These are phyloP conservation scores for Boletellus deceptivus DNA, from an alignment of 1,284 basidiomycete genomes.

Conservation along the genomic window DNA sequence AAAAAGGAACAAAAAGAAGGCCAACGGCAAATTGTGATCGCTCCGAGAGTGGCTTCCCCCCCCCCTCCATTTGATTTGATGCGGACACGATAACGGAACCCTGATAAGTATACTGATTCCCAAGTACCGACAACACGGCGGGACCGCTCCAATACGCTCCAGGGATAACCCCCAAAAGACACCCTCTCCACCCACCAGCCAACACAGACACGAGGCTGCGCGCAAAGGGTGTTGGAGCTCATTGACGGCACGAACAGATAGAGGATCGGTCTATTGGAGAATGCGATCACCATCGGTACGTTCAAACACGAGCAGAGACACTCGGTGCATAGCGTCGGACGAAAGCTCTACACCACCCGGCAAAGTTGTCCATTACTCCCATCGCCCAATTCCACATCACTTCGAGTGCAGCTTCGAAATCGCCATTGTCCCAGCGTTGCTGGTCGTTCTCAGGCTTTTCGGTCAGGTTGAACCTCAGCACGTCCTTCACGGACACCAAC, in stretches of 20 bases:
- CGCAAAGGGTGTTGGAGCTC: neutral
- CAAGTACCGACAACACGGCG: neutral
- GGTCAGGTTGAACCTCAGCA: slow-evolving; percentile 76
- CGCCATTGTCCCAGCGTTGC: slow-evolving; percentile 56
- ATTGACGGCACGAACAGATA: too few relatives aligned
- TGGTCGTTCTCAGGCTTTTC: slow-evolving; percentile 55
- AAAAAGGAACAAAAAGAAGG: too few relatives aligned
- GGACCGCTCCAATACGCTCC: neutral
- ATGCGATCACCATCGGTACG: too few relatives aligned
- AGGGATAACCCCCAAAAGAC: too few relatives aligned
- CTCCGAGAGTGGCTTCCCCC: too few relatives aligned
- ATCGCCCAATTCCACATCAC: slow-evolving; percentile 57
- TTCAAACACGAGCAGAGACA: neutral
- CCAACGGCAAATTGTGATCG: too few relatives aligned
- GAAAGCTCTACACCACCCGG: slow-evolving; percentile 25
- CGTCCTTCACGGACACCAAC: slow-evolving; percentile 94
- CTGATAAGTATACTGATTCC: neutral
- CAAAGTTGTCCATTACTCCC: slow-evolving; percentile 11
- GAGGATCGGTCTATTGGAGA: too few relatives aligned
- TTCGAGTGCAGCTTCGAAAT: slow-evolving; percentile 61
- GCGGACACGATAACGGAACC: too few relatives aligned
- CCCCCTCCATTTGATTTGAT: too few relatives aligned
- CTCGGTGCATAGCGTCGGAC: slow-evolving; percentile 16
- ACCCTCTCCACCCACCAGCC: too few relatives aligned
- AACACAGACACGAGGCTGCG: too few relatives aligned